Evolutionary conservation across 805 yeast species (phyloP), one percentile per base, ranked within the genome.

Genomic region (Starmerella scarabaei): DNA sequence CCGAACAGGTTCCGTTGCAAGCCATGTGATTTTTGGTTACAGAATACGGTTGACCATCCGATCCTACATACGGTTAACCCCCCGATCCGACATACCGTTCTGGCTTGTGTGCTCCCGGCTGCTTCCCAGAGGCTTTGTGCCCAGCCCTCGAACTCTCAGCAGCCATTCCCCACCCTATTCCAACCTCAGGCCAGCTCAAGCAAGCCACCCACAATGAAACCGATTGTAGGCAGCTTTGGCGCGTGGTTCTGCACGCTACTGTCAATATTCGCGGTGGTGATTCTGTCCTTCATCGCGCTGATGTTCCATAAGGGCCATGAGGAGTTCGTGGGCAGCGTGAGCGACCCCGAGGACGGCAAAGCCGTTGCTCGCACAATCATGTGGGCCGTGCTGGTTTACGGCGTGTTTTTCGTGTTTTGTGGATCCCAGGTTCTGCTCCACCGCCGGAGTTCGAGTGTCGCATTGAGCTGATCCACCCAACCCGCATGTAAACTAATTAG

Each of bases 241-340:
- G 97, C 98, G 19, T 88, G 94, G 82, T 84, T 82, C 61, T 88
- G 98, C 60, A 88, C 97, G 33, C 71, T 88, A 31, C 68, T 91
- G 33, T 85, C 96, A 36, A 85, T 91, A 14, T 88, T 88, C 59
- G 98, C 93, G 43, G 76, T 88, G 26, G 79, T 84, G 34, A 91
- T 88, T 42, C 71, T 88, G 35, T 71, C 93, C 9, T 80, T 82
- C 41, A 73, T 88, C 52, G 98, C 93, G 16, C 73, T 75, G 50
- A 68, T 88, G 48, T 88, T 91, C 66, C 68, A 79, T 51, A 66
- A 65, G 27, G 81, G 76, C 50, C 93, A 83, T 59, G 97, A 88
- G 64, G 71, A 93, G 17, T 78, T 88, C 80, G 77, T 85, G 65
- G 98, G 98, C 4, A 81, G 94, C 30, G 74, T 75, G 45, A 76